A percentile compares a stretch with the other conserved stretches of the same genome.
These are phyloP conservation scores for Aspergillus oerlinghausenensis DNA, from an alignment of 2,329 filamentous ascomycete species.

Conservation along the genomic window DNA sequence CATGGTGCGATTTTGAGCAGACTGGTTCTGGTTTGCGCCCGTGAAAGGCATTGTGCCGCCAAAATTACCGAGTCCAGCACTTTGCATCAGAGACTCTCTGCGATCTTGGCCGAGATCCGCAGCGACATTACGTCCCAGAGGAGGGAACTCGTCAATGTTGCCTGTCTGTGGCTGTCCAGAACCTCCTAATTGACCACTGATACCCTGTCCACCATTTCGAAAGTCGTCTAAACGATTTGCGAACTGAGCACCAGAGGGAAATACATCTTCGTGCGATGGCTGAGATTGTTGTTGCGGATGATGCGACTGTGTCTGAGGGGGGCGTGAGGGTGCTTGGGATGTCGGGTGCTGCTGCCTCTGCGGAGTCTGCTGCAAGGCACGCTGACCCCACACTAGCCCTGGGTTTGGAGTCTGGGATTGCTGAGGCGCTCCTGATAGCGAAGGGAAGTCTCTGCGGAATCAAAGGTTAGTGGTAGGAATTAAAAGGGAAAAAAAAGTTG, in stretches of 20 bases:
- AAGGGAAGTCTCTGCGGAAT: slow-evolving; percentile 55
- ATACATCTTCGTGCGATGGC: slow-evolving; percentile 44
- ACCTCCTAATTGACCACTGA: slow-evolving; percentile 48
- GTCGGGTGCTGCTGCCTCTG: slow-evolving; percentile 49
- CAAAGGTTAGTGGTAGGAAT: slow-evolving; percentile 6
- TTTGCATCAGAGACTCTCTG: slow-evolving; percentile 48
- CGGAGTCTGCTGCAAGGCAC: slow-evolving; percentile 49
- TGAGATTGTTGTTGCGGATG: slow-evolving; percentile 43
- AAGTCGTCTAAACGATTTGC: slow-evolving; percentile 51
- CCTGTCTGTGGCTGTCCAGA: slow-evolving; percentile 50
- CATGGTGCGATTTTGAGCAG: slow-evolving; percentile 28
- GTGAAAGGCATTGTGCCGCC: slow-evolving; percentile 39
- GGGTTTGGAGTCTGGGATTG: slow-evolving; percentile 50
- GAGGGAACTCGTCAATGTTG: slow-evolving; percentile 58
- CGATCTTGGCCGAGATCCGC: slow-evolving; percentile 50
- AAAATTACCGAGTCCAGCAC: slow-evolving; percentile 42
- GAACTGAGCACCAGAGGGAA: slow-evolving; percentile 47
- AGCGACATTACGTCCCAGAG: slow-evolving; percentile 50
- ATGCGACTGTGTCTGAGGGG: slow-evolving; percentile 37
- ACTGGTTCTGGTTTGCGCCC: slow-evolving; percentile 39
- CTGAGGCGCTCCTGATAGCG: slow-evolving; percentile 54
- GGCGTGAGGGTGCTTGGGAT: slow-evolving; percentile 39
- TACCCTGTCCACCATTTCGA: slow-evolving; percentile 52
- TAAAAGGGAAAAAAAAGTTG: background rate
- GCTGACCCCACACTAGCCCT: slow-evolving; percentile 53